phyloP scores from a whole-genome alignment of 495 filamentous ascomycete genomes.

The Venustampulla echinocandica region DNA sequence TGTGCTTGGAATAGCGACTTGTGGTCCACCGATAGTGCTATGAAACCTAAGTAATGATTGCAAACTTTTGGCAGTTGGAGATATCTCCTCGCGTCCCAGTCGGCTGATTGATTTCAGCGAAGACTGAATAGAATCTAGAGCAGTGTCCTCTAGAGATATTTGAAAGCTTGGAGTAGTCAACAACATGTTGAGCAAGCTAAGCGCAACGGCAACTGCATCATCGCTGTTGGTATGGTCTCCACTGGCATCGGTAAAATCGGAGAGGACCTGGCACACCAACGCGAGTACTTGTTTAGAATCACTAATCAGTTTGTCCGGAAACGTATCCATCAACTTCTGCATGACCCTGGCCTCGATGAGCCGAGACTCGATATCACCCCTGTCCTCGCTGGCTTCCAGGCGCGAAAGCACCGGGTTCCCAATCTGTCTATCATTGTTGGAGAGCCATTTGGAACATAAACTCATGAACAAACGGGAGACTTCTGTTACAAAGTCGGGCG shows the following conservation, averaged over 20 bases:
- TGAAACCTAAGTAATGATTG: constrained; percentile 49
- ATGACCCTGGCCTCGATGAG: constrained; percentile 55
- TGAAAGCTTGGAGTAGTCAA: constrained; percentile 55
- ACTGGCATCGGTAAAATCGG: constrained; percentile 20
- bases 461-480: constrained; percentile 56
- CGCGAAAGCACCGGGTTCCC: constrained; percentile 3
- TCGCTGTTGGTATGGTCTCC: constrained; percentile 24
- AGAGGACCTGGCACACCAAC: constrained; percentile 51
- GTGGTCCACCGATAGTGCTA: constrained; percentile 5
- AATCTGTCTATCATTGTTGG: background rate
- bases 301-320: constrained; percentile 58
- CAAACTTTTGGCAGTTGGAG: constrained; percentile 47
- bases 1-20: constrained; percentile 10
- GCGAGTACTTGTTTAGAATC: constrained; percentile 54
- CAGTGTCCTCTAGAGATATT: constrained; percentile 34
- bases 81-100: constrained; percentile 24
- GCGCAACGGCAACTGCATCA: constrained; percentile 48
- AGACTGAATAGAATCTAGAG: constrained; percentile 43
- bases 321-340: constrained; percentile 55
- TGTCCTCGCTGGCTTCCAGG: constrained; percentile 24
- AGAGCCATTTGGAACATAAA: constrained; percentile 55
- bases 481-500: constrained; percentile 41
- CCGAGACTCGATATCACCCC: constrained; percentile 34
- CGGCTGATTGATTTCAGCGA: constrained; percentile 38
- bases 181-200: constrained; percentile 60